These are phyloP conservation scores for Tuber aestivum DNA, from an alignment of 495 filamentous ascomycete species.

Conservation along the genomic window DNA sequence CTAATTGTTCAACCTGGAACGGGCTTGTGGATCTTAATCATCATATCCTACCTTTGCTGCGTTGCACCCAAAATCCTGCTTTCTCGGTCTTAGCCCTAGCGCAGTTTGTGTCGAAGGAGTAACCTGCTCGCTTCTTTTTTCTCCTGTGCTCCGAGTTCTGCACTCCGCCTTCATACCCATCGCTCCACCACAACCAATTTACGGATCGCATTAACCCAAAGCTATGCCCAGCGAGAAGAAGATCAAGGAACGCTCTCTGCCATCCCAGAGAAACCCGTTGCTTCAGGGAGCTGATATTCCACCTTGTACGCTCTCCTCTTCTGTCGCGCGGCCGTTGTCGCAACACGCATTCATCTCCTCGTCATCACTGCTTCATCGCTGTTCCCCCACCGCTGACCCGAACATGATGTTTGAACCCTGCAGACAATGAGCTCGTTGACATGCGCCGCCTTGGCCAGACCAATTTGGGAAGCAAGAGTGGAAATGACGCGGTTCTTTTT, in stretches of 20 bases:
- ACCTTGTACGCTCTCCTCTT: slow-evolving; percentile 49
- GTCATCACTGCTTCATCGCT: slow-evolving; percentile 37
- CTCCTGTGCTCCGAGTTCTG: neutral
- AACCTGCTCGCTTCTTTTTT: neutral
- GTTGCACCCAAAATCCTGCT: neutral
- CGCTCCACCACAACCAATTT: neutral
- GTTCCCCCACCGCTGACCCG: slow-evolving; percentile 44
- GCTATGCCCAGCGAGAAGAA: slow-evolving; percentile 35
- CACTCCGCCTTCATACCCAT: neutral
- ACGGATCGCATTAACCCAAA: slow-evolving; percentile 7
- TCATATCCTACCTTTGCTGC: neutral
- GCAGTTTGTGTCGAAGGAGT: neutral
- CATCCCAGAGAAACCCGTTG: slow-evolving; percentile 54
- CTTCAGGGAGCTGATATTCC: slow-evolving; percentile 63
- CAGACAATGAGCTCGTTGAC: slow-evolving; percentile 75
- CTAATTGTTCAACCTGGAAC: neutral
- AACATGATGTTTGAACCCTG: slow-evolving; percentile 13
- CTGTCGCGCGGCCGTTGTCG: slow-evolving; percentile 23
- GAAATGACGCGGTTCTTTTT: slow-evolving; percentile 64
- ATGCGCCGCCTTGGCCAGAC: slow-evolving; percentile 89
- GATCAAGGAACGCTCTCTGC: slow-evolving; percentile 40
- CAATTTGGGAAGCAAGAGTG: slow-evolving; percentile 68
- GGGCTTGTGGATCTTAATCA: neutral
- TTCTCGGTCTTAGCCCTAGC: neutral
- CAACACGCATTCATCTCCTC: slow-evolving; percentile 32